Evolutionary conservation across 2,329 filamentous ascomycete species (phyloP).

Genomic region (Aspergillus neoniger): DNA sequence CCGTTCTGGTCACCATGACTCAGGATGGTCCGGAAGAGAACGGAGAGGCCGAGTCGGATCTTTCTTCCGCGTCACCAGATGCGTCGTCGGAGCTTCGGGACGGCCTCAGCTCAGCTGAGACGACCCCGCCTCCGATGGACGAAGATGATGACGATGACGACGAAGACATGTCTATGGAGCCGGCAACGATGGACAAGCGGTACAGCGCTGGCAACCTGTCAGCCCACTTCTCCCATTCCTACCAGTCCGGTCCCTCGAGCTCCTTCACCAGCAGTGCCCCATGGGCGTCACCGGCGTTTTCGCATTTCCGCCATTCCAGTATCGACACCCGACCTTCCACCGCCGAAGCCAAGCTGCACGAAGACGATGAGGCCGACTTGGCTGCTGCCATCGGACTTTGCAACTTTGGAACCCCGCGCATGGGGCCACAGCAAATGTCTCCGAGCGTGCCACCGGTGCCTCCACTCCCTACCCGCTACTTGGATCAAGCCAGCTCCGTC

Average conservation of each 20-base stretch:
- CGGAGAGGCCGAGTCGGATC: constrained; percentile 72
- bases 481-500: constrained; percentile 62
- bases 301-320: constrained; percentile 71
- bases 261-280: constrained; percentile 59
- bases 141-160: constrained; percentile 52
- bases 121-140: constrained; percentile 80
- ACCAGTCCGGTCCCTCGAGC: constrained; percentile 68
- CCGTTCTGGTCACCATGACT: constrained; percentile 93
- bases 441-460: constrained; percentile 84
- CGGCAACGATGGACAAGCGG: constrained; percentile 57
- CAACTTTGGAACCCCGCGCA: constrained; percentile 80
- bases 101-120: constrained; percentile 82
- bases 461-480: constrained; percentile 77
- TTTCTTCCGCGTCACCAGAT: constrained; percentile 77
- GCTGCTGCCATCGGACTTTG: constrained; percentile 88
- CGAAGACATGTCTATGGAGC: constrained; percentile 49
- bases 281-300: constrained; percentile 47
- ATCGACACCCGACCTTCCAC: constrained; percentile 76
- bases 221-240: constrained; percentile 69
- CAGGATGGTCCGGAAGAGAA: constrained; percentile 62
- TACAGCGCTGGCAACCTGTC: constrained; percentile 52
- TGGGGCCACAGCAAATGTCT: constrained; percentile 62
- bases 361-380: constrained; percentile 82
- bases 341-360: constrained; percentile 71
- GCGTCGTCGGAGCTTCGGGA: constrained; percentile 76